These are phyloP conservation scores for Hymenoscyphus repandus DNA, from an alignment of 2,329 filamentous ascomycete species.

Conservation along the genomic window DNA sequence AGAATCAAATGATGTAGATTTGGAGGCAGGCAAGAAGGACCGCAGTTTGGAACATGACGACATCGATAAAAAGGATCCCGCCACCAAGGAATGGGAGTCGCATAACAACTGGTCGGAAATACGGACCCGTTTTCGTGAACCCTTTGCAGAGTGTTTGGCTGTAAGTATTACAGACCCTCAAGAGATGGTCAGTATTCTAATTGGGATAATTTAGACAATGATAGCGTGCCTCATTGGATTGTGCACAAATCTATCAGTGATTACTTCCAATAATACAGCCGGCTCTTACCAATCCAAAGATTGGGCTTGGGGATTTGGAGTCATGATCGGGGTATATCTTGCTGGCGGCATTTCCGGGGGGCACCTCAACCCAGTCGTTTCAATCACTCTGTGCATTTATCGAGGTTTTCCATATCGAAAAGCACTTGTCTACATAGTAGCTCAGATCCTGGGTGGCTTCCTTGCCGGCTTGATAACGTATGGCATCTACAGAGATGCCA, in stretches of 20 bases:
- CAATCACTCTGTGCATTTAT: slow-evolving; percentile 14
- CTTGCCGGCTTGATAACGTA: slow-evolving; percentile 12
- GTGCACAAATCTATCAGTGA: slow-evolving; percentile 40
- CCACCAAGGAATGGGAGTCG: slow-evolving; percentile 4
- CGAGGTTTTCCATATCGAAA: slow-evolving; percentile 17
- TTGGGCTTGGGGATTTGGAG: slow-evolving; percentile 47
- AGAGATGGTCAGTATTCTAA: background rate
- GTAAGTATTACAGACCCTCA: slow-evolving; percentile 7
- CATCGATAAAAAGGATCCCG: background rate
- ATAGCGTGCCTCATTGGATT: slow-evolving; percentile 38
- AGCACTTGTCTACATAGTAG: slow-evolving; percentile 11
- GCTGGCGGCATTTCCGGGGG: slow-evolving; percentile 18
- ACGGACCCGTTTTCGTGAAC: slow-evolving; percentile 44
- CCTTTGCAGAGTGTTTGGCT: slow-evolving; percentile 46
- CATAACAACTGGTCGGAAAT: slow-evolving; percentile 37
- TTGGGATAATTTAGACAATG: slow-evolving; percentile 11
- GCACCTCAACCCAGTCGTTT: slow-evolving; percentile 18
- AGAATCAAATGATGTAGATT: background rate
- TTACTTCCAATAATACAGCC: slow-evolving; percentile 13
- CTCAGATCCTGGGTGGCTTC: slow-evolving; percentile 16
- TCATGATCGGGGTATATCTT: slow-evolving; percentile 39
- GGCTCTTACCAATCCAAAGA: slow-evolving; percentile 38
- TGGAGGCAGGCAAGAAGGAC: slow-evolving; percentile 3
- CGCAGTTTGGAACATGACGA: slow-evolving; percentile 1
- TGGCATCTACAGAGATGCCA: slow-evolving; percentile 13